Percentiles rank a stretch among this genome's conserved stretches.
phyloP scores from a whole-genome alignment of 1,284 basidiomycete species.

The Pyrrhoderma lamaoense region DNA sequence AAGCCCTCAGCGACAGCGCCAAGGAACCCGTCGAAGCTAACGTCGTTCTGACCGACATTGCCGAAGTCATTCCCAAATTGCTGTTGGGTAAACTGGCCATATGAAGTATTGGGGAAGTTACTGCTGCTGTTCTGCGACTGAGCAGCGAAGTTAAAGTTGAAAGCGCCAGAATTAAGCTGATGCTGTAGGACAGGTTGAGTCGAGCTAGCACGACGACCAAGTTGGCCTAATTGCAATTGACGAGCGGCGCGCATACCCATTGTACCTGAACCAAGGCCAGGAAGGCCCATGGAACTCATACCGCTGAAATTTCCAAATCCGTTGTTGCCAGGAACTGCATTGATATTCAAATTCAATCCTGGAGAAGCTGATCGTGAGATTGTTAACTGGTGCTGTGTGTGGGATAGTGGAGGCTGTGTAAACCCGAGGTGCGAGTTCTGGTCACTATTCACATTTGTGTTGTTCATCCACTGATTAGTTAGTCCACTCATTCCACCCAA shows the following conservation, averaged over 20 bases:
- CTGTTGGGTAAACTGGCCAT: slow-evolving; percentile 6
- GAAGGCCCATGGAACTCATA: slow-evolving; percentile 12
- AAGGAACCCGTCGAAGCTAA: slow-evolving; percentile 3
- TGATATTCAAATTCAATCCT: neutral
- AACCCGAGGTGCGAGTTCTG: neutral
- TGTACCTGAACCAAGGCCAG: slow-evolving; percentile 2
- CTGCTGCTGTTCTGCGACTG: neutral
- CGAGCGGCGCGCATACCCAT: slow-evolving; percentile 15
- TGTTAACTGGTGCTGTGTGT: neutral
- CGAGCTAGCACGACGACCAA: slow-evolving; percentile 17
- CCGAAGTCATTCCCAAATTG: no score
- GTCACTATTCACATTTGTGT: neutral
- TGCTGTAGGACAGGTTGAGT: slow-evolving; percentile 17
- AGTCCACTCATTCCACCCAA: neutral
- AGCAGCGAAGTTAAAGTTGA: slow-evolving; percentile 2
- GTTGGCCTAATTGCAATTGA: slow-evolving; percentile 14
- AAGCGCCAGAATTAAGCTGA: slow-evolving; percentile 8
- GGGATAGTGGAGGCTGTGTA: slow-evolving; percentile 1
- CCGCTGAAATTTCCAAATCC: slow-evolving; percentile 4
- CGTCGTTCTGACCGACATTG: no score
- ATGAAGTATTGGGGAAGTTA: neutral
- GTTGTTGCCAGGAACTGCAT: neutral
- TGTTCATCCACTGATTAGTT: slow-evolving; percentile 5
- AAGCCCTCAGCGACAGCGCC: slow-evolving; percentile 14
- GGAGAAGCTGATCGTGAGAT: slow-evolving; percentile 13